These are phyloP conservation scores for Protomyces lactucae-debilis DNA, from an alignment of 1,139 yeast genomes.

Conservation along the genomic window DNA sequence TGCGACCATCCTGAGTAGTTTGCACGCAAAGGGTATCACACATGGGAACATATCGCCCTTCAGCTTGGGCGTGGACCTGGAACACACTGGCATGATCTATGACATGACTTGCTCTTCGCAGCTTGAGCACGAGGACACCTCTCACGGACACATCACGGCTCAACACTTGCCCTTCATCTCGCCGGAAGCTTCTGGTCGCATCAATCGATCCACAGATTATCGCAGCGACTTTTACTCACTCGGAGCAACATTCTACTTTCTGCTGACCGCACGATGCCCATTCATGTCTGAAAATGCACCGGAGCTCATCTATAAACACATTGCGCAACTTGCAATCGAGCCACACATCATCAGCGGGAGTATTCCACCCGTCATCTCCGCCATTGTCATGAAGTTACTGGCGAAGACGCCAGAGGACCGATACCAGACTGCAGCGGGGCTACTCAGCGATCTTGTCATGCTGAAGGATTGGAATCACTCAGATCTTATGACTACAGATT, in stretches of 20 bases:
- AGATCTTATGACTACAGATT: background rate
- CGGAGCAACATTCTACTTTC: slow-evolving; percentile 13
- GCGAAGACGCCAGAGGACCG: slow-evolving; percentile 24
- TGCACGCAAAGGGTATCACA: slow-evolving; percentile 15
- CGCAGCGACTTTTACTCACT: slow-evolving; percentile 27
- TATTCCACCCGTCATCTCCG: slow-evolving; percentile 7
- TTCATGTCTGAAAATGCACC: slow-evolving; percentile 15
- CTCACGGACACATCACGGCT: background rate
- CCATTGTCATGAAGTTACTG: slow-evolving; percentile 16
- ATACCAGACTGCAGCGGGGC: slow-evolving; percentile 19
- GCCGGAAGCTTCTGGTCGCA: slow-evolving; percentile 25
- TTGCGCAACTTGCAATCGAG: slow-evolving; percentile 11
- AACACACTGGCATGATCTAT: background rate
- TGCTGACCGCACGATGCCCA: slow-evolving; percentile 20
- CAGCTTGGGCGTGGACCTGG: slow-evolving; percentile 8
- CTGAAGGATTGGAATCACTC: background rate
- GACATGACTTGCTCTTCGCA: slow-evolving; percentile 12
- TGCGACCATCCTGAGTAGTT: background rate
- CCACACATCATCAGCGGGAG: background rate
- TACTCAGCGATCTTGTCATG: slow-evolving; percentile 5
- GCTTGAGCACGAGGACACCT: slow-evolving; percentile 24
- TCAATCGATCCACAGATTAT: slow-evolving; percentile 18
- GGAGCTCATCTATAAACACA: slow-evolving; percentile 21
- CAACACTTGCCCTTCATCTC: slow-evolving; percentile 19
- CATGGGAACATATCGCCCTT: slow-evolving; percentile 16